Evolutionary conservation across 192 early-diverging fungal genomes (phyloP).

Genomic region (Coemansia sp.): DNA sequence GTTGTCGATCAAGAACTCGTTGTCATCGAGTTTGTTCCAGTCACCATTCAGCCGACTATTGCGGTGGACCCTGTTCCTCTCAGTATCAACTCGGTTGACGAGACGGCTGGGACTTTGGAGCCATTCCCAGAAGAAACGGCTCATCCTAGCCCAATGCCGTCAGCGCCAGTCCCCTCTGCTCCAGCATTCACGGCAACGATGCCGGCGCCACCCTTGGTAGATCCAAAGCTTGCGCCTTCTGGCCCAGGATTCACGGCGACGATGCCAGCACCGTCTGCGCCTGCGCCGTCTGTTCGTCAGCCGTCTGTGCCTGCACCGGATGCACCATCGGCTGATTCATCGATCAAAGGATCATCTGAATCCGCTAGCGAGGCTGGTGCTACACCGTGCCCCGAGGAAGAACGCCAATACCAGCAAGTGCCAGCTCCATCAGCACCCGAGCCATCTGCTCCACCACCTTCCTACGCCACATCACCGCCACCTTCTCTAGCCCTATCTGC

Average conservation of each 20-base stretch:
- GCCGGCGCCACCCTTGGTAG: too few relatives aligned
- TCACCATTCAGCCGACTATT: background rate
- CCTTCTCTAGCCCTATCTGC: background rate
- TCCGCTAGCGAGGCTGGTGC: too few relatives aligned
- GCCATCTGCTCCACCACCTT: background rate
- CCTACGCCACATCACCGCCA: constrained; percentile 6
- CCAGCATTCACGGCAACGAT: background rate
- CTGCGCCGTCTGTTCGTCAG: constrained; percentile 1
- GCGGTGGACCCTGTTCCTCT: background rate
- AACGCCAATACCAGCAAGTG: background rate
- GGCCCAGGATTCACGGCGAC: background rate
- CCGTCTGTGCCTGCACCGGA: background rate
- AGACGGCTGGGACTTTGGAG: background rate
- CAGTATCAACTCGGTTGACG: background rate
- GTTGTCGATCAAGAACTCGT: constrained; percentile 15
- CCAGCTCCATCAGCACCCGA: background rate
- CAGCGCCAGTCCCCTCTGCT: constrained; percentile 9
- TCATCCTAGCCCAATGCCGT: background rate
- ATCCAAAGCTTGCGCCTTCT: too few relatives aligned
- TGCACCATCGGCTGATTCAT: too few relatives aligned
- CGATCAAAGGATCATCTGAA: too few relatives aligned
- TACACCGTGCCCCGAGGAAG: too few relatives aligned
- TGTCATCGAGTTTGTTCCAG: constrained; percentile 28
- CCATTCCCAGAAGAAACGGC: background rate
- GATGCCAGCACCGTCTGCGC: constrained; percentile 1